Conservation (phyloP, 148 eudicot species). For the Fagopyrum esculentum region DNA sequence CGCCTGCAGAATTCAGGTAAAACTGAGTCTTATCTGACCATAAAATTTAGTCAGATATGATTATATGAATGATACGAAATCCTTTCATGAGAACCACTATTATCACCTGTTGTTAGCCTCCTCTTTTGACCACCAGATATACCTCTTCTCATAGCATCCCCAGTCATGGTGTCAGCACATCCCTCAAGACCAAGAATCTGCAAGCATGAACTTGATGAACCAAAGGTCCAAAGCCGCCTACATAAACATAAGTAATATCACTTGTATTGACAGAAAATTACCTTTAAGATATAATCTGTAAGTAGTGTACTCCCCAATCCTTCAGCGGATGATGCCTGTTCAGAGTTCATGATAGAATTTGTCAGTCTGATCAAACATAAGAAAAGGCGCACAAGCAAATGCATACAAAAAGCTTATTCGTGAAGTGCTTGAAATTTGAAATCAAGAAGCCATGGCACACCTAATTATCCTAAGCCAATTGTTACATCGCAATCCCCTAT, state of each 20-base stretch:
- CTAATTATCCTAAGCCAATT: no score
- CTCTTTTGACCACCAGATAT: conserved; percentile 87
- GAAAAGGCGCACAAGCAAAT: not conserved
- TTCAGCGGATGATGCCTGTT: conserved; percentile 62
- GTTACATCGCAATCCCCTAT: no score
- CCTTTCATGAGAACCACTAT: not conserved
- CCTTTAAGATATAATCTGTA: conserved; percentile 79
- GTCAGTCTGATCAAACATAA: not conserved
- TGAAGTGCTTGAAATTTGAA: not conserved
- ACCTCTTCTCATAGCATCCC: conserved; percentile 85
- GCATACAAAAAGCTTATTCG: not conserved
- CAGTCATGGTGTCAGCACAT: conserved; percentile 63
- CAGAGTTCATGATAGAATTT: not conserved
- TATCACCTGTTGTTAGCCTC: conserved; percentile 64
- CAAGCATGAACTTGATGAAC: not conserved
- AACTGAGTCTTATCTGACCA: not conserved
- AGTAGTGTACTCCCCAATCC: conserved; percentile 60
- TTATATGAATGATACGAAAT: not conserved
- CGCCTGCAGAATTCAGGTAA: conserved; percentile 35
- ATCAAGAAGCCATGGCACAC: not conserved
- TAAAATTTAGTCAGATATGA: not conserved
- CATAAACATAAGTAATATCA: not conserved
- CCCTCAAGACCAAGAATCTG: conserved; percentile 80
- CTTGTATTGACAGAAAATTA: conserved; percentile 19
- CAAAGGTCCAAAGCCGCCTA: not conserved